phyloP scores from a whole-genome alignment of 495 filamentous ascomycete species.

The Saxophila tyrrhenica region DNA sequence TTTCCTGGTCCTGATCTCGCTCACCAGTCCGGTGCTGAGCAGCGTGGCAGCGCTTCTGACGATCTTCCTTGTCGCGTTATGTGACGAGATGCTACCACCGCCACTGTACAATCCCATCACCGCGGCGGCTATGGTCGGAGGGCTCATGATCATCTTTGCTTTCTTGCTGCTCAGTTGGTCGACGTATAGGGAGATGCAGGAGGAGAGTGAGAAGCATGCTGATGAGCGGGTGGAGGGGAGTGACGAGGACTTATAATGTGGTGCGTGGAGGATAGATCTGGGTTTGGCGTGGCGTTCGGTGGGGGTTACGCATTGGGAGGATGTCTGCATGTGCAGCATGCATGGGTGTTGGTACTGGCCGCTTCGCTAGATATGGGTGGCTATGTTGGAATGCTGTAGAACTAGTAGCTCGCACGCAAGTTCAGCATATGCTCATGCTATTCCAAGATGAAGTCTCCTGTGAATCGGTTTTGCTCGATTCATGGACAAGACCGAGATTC shows the following conservation, averaged over 20 bases:
- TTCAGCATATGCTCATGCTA: too few species aligned
- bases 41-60: constrained; percentile 87
- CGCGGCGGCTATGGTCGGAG: constrained; percentile 65
- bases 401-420: too few species aligned
- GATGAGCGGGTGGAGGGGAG: constrained; percentile 32
- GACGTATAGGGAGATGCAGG: constrained; percentile 82
- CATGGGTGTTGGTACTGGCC: not conserved
- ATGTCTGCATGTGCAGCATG: too few species aligned
- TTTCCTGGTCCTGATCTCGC: constrained; percentile 81
- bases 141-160: constrained; percentile 71
- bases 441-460: too few species aligned
- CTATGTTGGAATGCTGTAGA: not conserved
- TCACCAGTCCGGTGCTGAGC: constrained; percentile 84
- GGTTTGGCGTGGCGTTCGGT: not conserved
- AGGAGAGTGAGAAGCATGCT: constrained; percentile 54
- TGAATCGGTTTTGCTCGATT: too few species aligned
- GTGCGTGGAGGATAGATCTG: not conserved
- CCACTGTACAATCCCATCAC: constrained; percentile 57
- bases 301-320: too few species aligned
- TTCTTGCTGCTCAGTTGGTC: constrained; percentile 81
- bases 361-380: not conserved
- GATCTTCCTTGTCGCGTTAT: constrained; percentile 89
- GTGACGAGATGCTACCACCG: constrained; percentile 68
- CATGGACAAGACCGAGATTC: too few species aligned
- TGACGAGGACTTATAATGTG: constrained; percentile 21